Percentiles rank a stretch among this genome's conserved stretches.
These are phyloP conservation scores for Hypoxylon sp. DNA, from an alignment of 2,329 filamentous ascomycete genomes.

Conservation along the genomic window DNA sequence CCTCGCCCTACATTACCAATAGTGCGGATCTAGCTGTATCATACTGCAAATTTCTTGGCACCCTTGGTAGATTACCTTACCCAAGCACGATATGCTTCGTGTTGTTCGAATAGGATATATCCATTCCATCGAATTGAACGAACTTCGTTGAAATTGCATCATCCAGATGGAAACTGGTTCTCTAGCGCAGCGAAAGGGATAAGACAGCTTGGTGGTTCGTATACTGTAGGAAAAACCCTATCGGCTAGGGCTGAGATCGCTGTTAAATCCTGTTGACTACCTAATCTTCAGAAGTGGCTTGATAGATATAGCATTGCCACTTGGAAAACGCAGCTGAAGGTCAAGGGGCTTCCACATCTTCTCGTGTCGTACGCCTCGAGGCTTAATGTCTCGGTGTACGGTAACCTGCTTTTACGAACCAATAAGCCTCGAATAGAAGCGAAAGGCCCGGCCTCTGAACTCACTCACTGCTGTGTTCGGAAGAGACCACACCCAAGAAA, in stretches of 20 bases:
- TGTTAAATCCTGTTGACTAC: neutral
- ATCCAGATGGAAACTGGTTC: neutral
- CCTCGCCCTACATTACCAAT: neutral
- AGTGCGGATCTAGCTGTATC: conserved; percentile 12
- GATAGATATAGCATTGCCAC: conserved; percentile 4
- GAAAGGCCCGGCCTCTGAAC: conserved; percentile 36
- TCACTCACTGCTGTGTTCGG: conserved; percentile 24
- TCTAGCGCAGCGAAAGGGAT: neutral
- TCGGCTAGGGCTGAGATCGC: conserved; percentile 10
- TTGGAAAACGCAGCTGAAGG: conserved; percentile 2
- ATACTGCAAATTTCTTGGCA: neutral
- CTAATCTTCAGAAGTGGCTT: conserved; percentile 5
- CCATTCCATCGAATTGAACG: neutral
- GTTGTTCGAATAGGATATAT: conserved; percentile 7
- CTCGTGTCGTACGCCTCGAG: conserved; percentile 41
- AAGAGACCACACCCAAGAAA: conserved; percentile 8
- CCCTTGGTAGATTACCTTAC: neutral
- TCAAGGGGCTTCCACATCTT: conserved; percentile 16
- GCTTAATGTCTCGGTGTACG: conserved; percentile 47
- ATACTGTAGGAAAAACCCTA: neutral
- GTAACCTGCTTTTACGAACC: conserved; percentile 35
- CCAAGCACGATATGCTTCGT: neutral
- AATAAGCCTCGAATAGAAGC: conserved; percentile 47
- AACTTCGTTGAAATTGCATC: neutral
- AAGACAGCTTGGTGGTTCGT: neutral